Base-by-base conservation (phyloP, 2,329 filamentous ascomycete genomes). In the Exophiala spinifera region DNA sequence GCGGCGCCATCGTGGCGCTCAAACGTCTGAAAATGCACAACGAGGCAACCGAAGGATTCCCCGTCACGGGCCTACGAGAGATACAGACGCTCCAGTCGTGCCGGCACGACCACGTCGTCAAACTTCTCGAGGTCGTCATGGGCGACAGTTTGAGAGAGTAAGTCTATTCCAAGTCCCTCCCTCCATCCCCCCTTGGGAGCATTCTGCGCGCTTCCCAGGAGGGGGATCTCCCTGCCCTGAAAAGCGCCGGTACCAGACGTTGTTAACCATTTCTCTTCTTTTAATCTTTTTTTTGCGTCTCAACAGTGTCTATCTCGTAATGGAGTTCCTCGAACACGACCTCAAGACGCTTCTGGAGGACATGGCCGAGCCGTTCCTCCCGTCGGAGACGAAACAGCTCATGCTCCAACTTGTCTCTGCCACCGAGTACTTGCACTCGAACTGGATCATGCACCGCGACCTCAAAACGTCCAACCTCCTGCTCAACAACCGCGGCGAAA, bases 301-400 rank as follows among this genome's bases (percentile, higher is more conserved):
- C 60, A 64, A 70, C 70, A 90, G 86, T 74, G 87, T 96, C 62
- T 95, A 90, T 70, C 83, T 99, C 53, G 94, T 97, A 60, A 92
- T 99, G 79, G 91, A 96, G 68, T 99, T 97, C 72, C 79, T 96
- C 65, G 92, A 97, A 76, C 94, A 99, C 77, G 94, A 99, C 68
- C 84, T 99, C 53, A 95, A 95, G 72, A 89, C 87, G 51, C 81
- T 99, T 53, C 87, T 96, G 60, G 89, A 95, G 71, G 89, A 95
- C 68, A 96, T 97, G 90, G 82, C 87, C 49, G 89, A 96, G 68
- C 91, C 91, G 0, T 99, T 99, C 70, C 80, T 95, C 52, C 87
- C 89, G 1, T 95, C 89, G 39, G 94, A 99, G 72, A 84, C 90
- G 67, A 99, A 99, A 72, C 92, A 89, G 1, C 81, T 99, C 20